Evolutionary conservation across 2,329 filamentous ascomycete genomes (phyloP).

Genomic region (Colletotrichum lupini): DNA sequence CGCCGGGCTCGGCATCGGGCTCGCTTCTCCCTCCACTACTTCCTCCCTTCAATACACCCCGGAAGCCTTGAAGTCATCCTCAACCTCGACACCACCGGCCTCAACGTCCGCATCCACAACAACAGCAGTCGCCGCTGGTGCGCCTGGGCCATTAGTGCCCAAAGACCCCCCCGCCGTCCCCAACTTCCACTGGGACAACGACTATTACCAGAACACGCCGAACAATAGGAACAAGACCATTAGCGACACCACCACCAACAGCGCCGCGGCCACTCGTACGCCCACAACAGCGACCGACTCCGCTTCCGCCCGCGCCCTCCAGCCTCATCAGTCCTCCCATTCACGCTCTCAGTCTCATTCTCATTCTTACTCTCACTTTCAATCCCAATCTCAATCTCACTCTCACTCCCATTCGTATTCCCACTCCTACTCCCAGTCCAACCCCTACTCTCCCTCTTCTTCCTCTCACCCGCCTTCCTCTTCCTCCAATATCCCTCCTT

Average conservation of each 20-base stretch:
- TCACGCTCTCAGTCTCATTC: not conserved
- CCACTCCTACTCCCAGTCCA: slow-evolving; percentile 1
- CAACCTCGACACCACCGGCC: not conserved
- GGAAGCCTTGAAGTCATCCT: not conserved
- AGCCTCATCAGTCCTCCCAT: slow-evolving; percentile 17
- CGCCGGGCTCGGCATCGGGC: not conserved
- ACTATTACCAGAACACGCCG: slow-evolving; percentile 5
- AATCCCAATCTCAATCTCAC: not conserved
- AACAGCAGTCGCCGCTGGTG: not conserved
- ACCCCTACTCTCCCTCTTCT: not conserved
- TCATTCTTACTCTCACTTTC: not conserved
- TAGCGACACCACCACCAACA: not conserved
- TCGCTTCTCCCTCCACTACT: slow-evolving; percentile 7
- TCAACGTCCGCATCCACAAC: slow-evolving; percentile 6
- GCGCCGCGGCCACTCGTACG: not conserved
- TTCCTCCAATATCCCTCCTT: not conserved
- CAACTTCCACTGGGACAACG: slow-evolving; percentile 33
- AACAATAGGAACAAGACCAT: not conserved
- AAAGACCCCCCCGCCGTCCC: slow-evolving; percentile 27
- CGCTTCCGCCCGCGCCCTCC: slow-evolving; percentile 29
- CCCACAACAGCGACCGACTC: slow-evolving; percentile 19
- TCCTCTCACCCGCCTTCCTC: not conserved
- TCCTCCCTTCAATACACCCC: slow-evolving; percentile 17
- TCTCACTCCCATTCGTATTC: slow-evolving; percentile 8
- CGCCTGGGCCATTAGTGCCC: slow-evolving; percentile 23